Conservation (phyloP, 306 rosid species). For the Astragalus glycyphyllos region DNA sequence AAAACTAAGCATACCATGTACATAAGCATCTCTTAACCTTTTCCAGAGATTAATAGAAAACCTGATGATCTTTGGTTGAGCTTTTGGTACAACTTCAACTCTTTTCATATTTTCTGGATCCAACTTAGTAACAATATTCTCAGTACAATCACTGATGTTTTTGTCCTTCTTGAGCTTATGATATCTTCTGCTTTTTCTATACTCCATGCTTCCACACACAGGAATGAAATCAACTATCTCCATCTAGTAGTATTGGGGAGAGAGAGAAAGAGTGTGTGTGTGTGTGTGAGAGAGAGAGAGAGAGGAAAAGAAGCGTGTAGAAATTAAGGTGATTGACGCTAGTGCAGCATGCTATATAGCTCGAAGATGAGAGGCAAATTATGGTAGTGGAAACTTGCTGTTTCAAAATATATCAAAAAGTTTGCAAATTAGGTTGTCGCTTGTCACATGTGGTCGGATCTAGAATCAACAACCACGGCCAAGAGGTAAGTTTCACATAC, state of each 20-base stretch:
- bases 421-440: too few species aligned
- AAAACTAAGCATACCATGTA: conserved; percentile 57
- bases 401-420: too few species aligned
- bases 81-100: conserved; percentile 34
- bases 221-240: conserved; percentile 34
- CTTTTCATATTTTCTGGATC: conserved; percentile 23
- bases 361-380: neutral
- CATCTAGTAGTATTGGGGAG: conserved; percentile 2
- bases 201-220: conserved; percentile 45
- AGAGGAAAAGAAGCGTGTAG: neutral
- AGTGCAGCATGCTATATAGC: conserved; percentile 13
- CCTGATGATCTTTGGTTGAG: conserved; percentile 42
- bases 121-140: conserved; percentile 20
- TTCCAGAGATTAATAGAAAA: conserved; percentile 41
- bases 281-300: neutral
- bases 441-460: too few species aligned
- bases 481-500: too few species aligned
- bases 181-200: conserved; percentile 44
- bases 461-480: too few species aligned
- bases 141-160: conserved; percentile 35
- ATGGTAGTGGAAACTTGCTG: neutral
- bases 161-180: conserved; percentile 48
- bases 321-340: neutral
- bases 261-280: neutral
- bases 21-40: conserved; percentile 62